These are phyloP conservation scores for Wickerhamomyces alni DNA, from an alignment of 805 yeast species.

Conservation along the genomic window DNA sequence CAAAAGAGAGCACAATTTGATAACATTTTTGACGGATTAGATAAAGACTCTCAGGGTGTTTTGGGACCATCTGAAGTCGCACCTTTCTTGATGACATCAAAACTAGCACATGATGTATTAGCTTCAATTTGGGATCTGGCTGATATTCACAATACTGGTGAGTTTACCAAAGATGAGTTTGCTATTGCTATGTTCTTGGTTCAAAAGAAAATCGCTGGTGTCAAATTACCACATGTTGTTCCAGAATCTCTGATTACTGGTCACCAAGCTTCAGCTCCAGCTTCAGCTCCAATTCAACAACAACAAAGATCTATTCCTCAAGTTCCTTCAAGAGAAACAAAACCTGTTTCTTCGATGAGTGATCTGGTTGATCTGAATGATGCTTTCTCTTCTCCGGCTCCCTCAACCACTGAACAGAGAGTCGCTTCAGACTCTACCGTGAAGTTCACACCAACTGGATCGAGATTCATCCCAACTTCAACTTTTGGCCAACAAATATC, in stretches of 20 bases:
- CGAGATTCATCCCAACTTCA: constrained; percentile 73
- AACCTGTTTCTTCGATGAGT: constrained; percentile 49
- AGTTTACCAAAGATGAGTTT: constrained; percentile 75
- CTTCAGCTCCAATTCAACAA: constrained; percentile 8
- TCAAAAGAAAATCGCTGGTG: constrained; percentile 76
- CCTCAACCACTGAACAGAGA: constrained; percentile 17
- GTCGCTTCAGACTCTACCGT: constrained; percentile 21
- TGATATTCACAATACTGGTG: constrained; percentile 81
- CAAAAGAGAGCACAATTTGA: constrained; percentile 76
- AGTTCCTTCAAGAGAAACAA: constrained; percentile 32
- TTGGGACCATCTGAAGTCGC: constrained; percentile 81
- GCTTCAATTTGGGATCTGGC: constrained; percentile 95
- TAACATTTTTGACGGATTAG: constrained; percentile 71
- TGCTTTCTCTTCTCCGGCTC: constrained; percentile 41
- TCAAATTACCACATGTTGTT: constrained; percentile 67
- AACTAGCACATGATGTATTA: constrained; percentile 73
- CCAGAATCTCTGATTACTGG: constrained; percentile 55
- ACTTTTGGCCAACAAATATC: constrained; percentile 74
- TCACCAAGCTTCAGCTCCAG: constrained; percentile 10
- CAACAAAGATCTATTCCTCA: constrained; percentile 12
- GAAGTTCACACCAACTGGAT: constrained; percentile 25
- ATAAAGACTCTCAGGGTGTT: constrained; percentile 53
- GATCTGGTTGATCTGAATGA: constrained; percentile 60
- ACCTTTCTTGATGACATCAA: constrained; percentile 81
- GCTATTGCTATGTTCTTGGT: constrained; percentile 92